Conservation (phyloP, 805 yeast species). For the Lachancea nothofagi region DNA sequence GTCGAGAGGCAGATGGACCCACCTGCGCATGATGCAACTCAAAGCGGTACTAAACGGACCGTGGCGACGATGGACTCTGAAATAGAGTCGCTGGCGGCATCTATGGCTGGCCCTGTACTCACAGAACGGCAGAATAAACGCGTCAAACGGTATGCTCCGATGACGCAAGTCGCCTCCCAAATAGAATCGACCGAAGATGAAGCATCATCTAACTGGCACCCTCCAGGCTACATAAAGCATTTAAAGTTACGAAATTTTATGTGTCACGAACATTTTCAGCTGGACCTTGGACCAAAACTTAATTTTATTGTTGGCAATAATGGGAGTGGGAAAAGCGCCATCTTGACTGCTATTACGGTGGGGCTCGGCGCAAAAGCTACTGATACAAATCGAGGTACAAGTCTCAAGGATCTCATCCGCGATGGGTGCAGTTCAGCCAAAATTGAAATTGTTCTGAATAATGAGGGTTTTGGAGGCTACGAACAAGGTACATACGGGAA, state of each 20-base stretch:
- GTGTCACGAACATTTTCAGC: slow-evolving; percentile 81
- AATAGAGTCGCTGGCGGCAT: slow-evolving; percentile 9
- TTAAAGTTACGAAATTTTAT: slow-evolving; percentile 70
- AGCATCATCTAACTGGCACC: slow-evolving; percentile 8
- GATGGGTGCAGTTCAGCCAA: slow-evolving; percentile 70
- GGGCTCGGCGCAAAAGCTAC: slow-evolving; percentile 87
- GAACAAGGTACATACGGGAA: slow-evolving; percentile 62
- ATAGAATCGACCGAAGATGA: slow-evolving; percentile 10
- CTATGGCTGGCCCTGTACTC: not conserved
- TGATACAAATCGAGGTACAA: slow-evolving; percentile 78
- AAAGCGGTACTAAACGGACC: too few species aligned
- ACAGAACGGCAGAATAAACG: slow-evolving; percentile 13
- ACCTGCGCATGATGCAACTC: too few species aligned
- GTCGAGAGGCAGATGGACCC: too few species aligned
- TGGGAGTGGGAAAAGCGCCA: slow-evolving; percentile 89
- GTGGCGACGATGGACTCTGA: not conserved
- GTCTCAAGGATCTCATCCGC: slow-evolving; percentile 63
- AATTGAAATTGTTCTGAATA: slow-evolving; percentile 57
- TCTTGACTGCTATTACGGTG: slow-evolving; percentile 78
- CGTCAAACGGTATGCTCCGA: slow-evolving; percentile 22
- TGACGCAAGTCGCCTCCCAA: slow-evolving; percentile 29
- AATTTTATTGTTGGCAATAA: slow-evolving; percentile 86
- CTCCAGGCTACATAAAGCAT: slow-evolving; percentile 61
- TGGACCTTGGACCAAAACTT: slow-evolving; percentile 70
- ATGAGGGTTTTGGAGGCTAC: slow-evolving; percentile 62